Evolutionary conservation across 768 basidiomycete species (phyloP), one percentile per base, ranked within the genome.

Genomic region (Leccinum rimulosum): DNA sequence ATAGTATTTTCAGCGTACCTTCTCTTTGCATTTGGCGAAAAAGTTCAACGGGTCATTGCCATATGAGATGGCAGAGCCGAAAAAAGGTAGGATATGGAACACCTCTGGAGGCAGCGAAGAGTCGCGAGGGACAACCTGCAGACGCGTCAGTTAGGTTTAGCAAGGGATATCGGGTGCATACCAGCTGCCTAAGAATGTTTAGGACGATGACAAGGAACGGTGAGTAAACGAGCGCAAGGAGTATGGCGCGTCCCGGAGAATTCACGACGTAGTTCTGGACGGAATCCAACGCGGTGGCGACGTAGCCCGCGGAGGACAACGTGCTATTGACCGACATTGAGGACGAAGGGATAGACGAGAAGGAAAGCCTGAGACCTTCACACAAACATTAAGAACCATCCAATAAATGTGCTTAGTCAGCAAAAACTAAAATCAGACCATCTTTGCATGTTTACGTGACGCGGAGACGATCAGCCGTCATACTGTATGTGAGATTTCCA

Each of bases 11-110:
- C 47, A 85, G 57, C 58, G 10, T 54, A 89, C 93, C 84, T 91
- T 93, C 68, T 89, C 84, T 63, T 84, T 83, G 68, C 87, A 90
- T 40, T 81, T 76, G 58, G 87, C 85, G 75, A 95, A 87, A 77
- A 98, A 98, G 53, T 81, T 86, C 64, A 98, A 78, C 1, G 97
- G 97, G 72, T 98, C 93, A 67, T 93, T 87, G 17, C 97, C 97
- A 68, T 99, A 98, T 36, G 79, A 72, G 14, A 91, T 81, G 0
- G 95, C 91, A 31, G 95, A 97, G 25, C 97, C 97, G 62, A 99
- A 74, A 69, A 90, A 80, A 7, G 97, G 97, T 49, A 98, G 75
- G 80, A 88, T 87, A 72, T 98, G 93, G 78, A 98, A 99, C 19
- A 98, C 93, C 45, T 89, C 77, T 0, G 97, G 97, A 2, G 97